Evolutionary conservation across 2,329 filamentous ascomycete species (phyloP).

Genomic region (Karstenula rhodostoma): DNA sequence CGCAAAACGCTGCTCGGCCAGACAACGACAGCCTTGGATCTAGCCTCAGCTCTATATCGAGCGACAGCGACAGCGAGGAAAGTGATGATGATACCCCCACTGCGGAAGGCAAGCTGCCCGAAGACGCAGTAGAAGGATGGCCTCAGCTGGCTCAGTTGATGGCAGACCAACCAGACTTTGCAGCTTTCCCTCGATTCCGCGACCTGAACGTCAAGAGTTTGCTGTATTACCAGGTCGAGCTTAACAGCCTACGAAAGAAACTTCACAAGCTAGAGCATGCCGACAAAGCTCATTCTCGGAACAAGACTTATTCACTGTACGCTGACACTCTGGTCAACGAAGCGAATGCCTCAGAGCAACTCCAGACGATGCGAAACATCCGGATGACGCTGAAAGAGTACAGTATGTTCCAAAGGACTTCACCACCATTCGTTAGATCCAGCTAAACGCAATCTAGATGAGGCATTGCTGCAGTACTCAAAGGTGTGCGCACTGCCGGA

Average conservation of each 20-base stretch:
- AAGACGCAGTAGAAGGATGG: slow-evolving; percentile 17
- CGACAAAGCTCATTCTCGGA: not conserved
- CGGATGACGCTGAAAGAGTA: slow-evolving; percentile 20
- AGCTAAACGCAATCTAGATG: slow-evolving; percentile 6
- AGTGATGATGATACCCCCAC: not conserved
- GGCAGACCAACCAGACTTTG: slow-evolving; percentile 14
- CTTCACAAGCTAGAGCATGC: slow-evolving; percentile 14
- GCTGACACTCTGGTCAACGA: slow-evolving; percentile 14
- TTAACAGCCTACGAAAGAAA: slow-evolving; percentile 9
- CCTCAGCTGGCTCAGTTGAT: slow-evolving; percentile 20
- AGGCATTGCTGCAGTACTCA: slow-evolving; percentile 19
- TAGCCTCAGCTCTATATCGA: not conserved
- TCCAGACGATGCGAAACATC: slow-evolving; percentile 17
- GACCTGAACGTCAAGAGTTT: slow-evolving; percentile 24
- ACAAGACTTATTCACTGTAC: not conserved
- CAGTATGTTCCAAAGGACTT: slow-evolving; percentile 10
- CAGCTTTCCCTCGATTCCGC: slow-evolving; percentile 11
- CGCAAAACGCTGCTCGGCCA: not conserved
- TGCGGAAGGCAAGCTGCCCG: not conserved
- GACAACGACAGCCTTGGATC: not conserved
- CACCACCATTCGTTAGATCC: not conserved
- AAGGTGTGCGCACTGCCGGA: slow-evolving; percentile 20
- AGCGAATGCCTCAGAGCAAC: slow-evolving; percentile 15
- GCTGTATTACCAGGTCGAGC: slow-evolving; percentile 21
- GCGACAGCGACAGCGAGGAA: not conserved